Evolutionary conservation across 176 grass and related monocot genomes (phyloP).

Genomic region (Oryza punctata): DNA sequence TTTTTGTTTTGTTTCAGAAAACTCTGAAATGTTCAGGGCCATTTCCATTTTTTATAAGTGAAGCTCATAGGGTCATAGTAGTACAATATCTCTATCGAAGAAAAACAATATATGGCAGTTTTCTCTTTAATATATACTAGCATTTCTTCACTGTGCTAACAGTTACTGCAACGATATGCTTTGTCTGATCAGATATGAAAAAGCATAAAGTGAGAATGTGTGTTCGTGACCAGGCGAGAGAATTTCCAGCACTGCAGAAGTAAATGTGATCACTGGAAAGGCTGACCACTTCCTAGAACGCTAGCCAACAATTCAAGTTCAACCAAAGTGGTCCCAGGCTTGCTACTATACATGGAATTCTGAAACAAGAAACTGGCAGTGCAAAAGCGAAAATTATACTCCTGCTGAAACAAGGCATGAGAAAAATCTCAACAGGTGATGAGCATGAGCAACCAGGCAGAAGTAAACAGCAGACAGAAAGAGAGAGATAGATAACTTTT

Average conservation of each 20-base stretch:
- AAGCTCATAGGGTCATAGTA: neutral
- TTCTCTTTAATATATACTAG: neutral
- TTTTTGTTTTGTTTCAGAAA: neutral
- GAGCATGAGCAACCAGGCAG: neutral
- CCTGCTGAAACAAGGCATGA: conserved; percentile 27
- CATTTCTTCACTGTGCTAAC: neutral
- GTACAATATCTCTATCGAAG: neutral
- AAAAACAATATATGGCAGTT: neutral
- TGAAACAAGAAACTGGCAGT: conserved; percentile 21
- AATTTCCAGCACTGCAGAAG: neutral
- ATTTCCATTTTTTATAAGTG: neutral
- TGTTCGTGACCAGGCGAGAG: neutral
- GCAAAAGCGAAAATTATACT: conserved; percentile 9
- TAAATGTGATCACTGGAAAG: conserved; percentile 19
- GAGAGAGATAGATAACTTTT: neutral
- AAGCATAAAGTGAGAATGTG: neutral
- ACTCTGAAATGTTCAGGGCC: neutral
- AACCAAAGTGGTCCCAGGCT: conserved; percentile 21
- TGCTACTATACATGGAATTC: conserved; percentile 16
- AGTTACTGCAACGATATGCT: neutral
- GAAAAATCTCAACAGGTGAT: conserved; percentile 30
- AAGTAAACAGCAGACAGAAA: neutral
- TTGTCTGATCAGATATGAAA: neutral
- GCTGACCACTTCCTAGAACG: neutral
- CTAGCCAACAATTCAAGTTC: conserved; percentile 10